Evolutionary conservation across 805 yeast genomes (phyloP).

Genomic region (Geotrichum ghanense): DNA sequence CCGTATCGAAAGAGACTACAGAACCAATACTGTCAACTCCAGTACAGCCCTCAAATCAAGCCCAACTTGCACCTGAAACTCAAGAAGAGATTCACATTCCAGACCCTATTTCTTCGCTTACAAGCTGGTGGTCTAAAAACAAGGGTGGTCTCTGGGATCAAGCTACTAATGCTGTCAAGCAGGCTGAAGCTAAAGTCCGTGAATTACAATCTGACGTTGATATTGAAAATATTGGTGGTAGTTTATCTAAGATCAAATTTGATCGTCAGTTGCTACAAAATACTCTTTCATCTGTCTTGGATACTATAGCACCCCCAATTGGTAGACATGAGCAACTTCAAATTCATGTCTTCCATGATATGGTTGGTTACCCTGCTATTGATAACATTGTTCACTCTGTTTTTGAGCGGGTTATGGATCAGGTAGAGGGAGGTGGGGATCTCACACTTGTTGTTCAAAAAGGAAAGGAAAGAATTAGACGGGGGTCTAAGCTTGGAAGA

Average conservation of each 20-base stretch:
- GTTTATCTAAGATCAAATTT: slow-evolving; percentile 11
- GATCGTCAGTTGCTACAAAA: slow-evolving; percentile 19
- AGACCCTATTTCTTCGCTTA: slow-evolving; percentile 24
- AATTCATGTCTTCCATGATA: slow-evolving; percentile 34
- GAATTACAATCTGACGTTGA: slow-evolving; percentile 28
- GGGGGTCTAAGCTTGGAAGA: slow-evolving; percentile 28
- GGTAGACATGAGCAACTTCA: slow-evolving; percentile 31
- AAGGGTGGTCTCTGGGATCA: slow-evolving; percentile 30
- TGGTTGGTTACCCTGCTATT: slow-evolving; percentile 35
- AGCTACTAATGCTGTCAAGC: slow-evolving; percentile 28
- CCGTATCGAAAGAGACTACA: slow-evolving; percentile 1
- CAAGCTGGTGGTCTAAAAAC: slow-evolving; percentile 28
- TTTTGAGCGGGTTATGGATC: slow-evolving; percentile 48
- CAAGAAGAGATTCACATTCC: slow-evolving; percentile 6
- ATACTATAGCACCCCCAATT: slow-evolving; percentile 35
- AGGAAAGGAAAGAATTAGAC: slow-evolving; percentile 29
- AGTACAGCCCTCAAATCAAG: slow-evolving; percentile 4
- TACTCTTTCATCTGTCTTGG: slow-evolving; percentile 28
- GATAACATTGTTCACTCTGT: slow-evolving; percentile 39
- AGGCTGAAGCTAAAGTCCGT: slow-evolving; percentile 30
- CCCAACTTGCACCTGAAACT: slow-evolving; percentile 1
- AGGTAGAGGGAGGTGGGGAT: slow-evolving; percentile 60
- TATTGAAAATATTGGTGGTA: slow-evolving; percentile 10
- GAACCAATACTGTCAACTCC: slow-evolving; percentile 3
- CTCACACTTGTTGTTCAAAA: slow-evolving; percentile 40